These are phyloP conservation scores for Mortierella sp. DNA, from an alignment of 371 early-diverging fungal species.

Conservation along the genomic window DNA sequence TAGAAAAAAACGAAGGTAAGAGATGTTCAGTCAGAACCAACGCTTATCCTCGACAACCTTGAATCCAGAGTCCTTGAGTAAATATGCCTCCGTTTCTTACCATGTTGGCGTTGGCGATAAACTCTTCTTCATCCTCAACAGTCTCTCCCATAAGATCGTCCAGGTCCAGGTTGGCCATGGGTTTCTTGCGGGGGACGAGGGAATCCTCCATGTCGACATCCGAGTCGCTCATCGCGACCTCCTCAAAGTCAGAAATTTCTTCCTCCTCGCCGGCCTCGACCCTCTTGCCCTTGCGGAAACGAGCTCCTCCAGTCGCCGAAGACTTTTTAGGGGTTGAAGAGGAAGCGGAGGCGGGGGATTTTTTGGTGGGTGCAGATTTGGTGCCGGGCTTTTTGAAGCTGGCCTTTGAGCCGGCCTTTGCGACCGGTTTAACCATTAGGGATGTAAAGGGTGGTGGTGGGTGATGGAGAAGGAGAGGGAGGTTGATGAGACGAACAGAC, in stretches of 20 bases:
- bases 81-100: conserved; percentile 10
- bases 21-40: neutral
- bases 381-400: conserved; percentile 7
- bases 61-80: neutral
- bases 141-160: conserved; percentile 53
- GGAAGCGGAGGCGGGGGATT: neutral
- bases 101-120: conserved; percentile 55
- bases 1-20: conserved; percentile 1
- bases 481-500: conserved; percentile 7
- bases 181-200: conserved; percentile 51
- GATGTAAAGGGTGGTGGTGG: neutral
- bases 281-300: conserved; percentile 45
- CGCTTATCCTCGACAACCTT: neutral
- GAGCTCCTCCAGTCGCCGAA: conserved; percentile 13
- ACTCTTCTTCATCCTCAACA: conserved; percentile 51
- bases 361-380: conserved; percentile 19
- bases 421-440: conserved; percentile 34
- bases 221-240: conserved; percentile 58
- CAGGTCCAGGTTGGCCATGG: conserved; percentile 36
- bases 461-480: neutral
- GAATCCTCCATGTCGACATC: conserved; percentile 52
- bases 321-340: neutral
- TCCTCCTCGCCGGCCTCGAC: conserved; percentile 28
- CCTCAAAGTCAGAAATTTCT: conserved; percentile 51
- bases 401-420: conserved; percentile 27